A percentile compares a stretch with the other conserved stretches of the same genome.
phyloP scores from a whole-genome alignment of 2,329 filamentous ascomycete species.

The Pseudocercospora vitis region DNA sequence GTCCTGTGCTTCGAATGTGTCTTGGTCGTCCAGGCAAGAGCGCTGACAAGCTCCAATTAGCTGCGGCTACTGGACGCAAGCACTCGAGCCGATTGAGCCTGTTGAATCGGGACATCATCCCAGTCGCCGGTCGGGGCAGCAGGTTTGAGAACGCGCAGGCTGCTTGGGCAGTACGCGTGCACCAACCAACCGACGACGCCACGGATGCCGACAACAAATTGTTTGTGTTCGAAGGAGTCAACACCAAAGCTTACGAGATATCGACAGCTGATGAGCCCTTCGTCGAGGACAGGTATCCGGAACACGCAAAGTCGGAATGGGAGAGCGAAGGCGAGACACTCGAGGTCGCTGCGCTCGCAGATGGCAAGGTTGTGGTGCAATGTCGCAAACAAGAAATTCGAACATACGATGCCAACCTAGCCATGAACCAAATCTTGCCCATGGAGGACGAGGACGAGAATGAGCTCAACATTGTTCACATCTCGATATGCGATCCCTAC shows the following conservation, averaged over 20 bases:
- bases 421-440: conserved; percentile 84
- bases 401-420: conserved; percentile 90
- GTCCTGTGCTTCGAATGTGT: conserved; percentile 73
- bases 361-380: conserved; percentile 79
- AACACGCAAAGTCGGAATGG: conserved; percentile 81
- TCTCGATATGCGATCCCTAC: conserved; percentile 85
- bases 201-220: conserved; percentile 29
- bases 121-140: conserved; percentile 67
- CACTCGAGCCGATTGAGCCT: conserved; percentile 69
- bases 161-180: conserved; percentile 71
- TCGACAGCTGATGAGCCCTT: conserved; percentile 5
- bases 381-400: conserved; percentile 83
- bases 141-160: conserved; percentile 71
- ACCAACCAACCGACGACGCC: conserved; percentile 8
- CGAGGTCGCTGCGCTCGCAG: conserved; percentile 80
- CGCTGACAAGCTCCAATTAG: conserved; percentile 50
- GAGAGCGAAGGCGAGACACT: conserved; percentile 86
- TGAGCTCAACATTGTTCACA: conserved; percentile 74
- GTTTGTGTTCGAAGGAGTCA: conserved; percentile 34
- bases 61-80: conserved; percentile 62
- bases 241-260: conserved; percentile 33
- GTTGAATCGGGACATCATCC: conserved; percentile 75
- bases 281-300: conserved; percentile 26
- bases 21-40: conserved; percentile 58
- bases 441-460: conserved; percentile 85